Conservation (phyloP, 192 early-diverging fungal genomes). For the Neocallimastix lanati region DNA sequence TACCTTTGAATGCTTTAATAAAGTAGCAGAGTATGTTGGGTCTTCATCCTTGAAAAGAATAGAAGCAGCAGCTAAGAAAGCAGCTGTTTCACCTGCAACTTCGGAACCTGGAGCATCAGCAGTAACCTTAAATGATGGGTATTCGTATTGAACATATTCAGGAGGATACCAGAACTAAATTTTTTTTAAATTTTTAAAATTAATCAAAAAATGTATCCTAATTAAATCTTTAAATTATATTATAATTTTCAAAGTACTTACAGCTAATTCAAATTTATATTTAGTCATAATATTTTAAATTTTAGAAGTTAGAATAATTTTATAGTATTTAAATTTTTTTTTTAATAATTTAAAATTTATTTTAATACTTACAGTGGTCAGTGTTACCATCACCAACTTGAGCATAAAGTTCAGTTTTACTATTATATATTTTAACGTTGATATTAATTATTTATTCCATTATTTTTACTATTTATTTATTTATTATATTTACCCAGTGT, state of each 20-base stretch:
- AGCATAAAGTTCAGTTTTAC: conserved; percentile 19
- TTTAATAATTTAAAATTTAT: too few species aligned
- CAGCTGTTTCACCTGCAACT: conserved; percentile 28
- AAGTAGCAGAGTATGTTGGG: neutral
- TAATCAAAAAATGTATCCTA: too few species aligned
- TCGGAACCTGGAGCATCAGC: conserved; percentile 25
- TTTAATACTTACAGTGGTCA: neutral
- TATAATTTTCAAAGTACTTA: too few species aligned
- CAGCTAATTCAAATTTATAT: too few species aligned
- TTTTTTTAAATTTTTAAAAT: too few species aligned
- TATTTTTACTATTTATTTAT: too few species aligned
- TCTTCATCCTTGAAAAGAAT: conserved; percentile 14
- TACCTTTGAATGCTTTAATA: conserved; percentile 14
- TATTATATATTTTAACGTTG: neutral
- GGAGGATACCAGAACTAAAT: conserved; percentile 24
- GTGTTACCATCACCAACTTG: conserved; percentile 10
- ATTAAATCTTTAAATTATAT: too few species aligned
- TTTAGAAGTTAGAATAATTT: too few species aligned
- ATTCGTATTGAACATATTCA: conserved; percentile 20
- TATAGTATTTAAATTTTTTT: too few species aligned
- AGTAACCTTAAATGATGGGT: conserved; percentile 24
- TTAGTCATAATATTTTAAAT: too few species aligned
- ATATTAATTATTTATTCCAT: too few species aligned
- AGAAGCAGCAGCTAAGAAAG: conserved; percentile 30
- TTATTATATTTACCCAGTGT: conserved; percentile 18